Percentiles rank a stretch among this genome's conserved stretches.
phyloP scores from a whole-genome alignment of 495 filamentous ascomycete genomes.

The Penicillium mononematosum region DNA sequence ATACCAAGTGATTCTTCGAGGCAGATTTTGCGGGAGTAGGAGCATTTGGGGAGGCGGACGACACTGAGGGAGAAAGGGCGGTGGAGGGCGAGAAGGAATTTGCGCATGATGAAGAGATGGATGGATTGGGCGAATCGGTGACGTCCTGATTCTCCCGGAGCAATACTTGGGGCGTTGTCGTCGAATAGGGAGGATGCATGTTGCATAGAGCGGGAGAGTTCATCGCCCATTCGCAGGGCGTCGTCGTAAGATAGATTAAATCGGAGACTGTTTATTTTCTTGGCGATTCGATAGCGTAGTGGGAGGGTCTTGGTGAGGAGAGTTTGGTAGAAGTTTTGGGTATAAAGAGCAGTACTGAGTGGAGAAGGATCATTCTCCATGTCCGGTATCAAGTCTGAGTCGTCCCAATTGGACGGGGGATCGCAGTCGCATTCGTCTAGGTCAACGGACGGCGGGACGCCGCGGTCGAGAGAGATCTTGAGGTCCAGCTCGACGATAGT shows the following conservation, averaged over 20 bases:
- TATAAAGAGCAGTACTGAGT: constrained; percentile 38
- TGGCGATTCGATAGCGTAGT: constrained; percentile 48
- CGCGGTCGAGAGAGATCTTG: constrained; percentile 57
- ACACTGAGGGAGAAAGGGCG: constrained; percentile 52
- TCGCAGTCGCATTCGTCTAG: constrained; percentile 50
- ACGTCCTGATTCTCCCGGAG: constrained; percentile 21
- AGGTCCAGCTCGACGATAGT: constrained; percentile 60
- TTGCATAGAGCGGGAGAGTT: constrained; percentile 40
- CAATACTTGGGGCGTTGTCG: constrained; percentile 23
- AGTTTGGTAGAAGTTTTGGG: constrained; percentile 53
- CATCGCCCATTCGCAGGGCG: constrained; percentile 45
- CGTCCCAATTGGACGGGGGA: constrained; percentile 56
- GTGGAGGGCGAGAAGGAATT: constrained; percentile 55
- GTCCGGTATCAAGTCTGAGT: constrained; percentile 51
- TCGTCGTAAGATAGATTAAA: constrained; percentile 52
- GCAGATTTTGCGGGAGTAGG: constrained; percentile 55
- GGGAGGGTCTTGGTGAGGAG: constrained; percentile 48
- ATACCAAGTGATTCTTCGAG: constrained; percentile 53
- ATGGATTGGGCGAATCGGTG: constrained; percentile 37
- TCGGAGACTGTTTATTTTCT: constrained; percentile 48
- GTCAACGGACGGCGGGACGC: constrained; percentile 50
- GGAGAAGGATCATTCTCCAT: constrained; percentile 35
- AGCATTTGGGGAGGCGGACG: constrained; percentile 48
- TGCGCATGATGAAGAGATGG: constrained; percentile 47
- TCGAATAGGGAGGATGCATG: constrained; percentile 27